phyloP scores from a whole-genome alignment of 1,284 basidiomycete genomes.

The Cryptococcus hybrid region DNA sequence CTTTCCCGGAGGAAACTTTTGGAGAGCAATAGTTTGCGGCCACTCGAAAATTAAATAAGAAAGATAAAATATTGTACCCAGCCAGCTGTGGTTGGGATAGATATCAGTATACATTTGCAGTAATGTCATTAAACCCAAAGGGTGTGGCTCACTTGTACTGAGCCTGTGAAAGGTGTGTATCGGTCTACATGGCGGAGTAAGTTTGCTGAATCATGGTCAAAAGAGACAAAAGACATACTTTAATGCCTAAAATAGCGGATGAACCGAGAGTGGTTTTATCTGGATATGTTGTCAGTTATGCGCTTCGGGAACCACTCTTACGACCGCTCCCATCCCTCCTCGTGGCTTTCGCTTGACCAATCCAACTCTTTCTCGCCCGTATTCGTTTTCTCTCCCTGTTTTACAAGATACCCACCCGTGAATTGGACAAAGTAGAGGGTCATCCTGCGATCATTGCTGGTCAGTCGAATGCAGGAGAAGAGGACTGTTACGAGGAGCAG shows the following conservation, averaged over 20 bases:
- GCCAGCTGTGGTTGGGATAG: constrained; percentile 11
- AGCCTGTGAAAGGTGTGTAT: constrained; percentile 29
- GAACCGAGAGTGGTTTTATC: constrained; percentile 60
- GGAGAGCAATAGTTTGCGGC: constrained; percentile 64
- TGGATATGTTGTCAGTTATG: background rate
- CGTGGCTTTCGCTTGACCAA: background rate
- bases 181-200: constrained; percentile 6
- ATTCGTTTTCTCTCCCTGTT: background rate
- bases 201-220: too few species aligned
- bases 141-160: constrained; percentile 26
- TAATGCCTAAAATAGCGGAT: constrained; percentile 33
- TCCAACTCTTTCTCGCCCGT: background rate
- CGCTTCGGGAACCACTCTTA: too few species aligned
- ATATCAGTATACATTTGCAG: background rate
- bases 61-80: constrained; percentile 29
- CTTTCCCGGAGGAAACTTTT: constrained; percentile 70
- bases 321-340: background rate
- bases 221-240: constrained; percentile 1
- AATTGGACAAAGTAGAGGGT: constrained; percentile 30
- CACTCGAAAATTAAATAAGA: constrained; percentile 45
- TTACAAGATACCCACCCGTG: constrained; percentile 7
- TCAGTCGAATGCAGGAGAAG: background rate
- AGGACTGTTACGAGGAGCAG: background rate
- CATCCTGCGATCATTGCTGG: constrained; percentile 12
- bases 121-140: background rate